These are phyloP conservation scores for Penicillium oxalicum DNA, from an alignment of 2,329 filamentous ascomycete genomes.

Conservation along the genomic window DNA sequence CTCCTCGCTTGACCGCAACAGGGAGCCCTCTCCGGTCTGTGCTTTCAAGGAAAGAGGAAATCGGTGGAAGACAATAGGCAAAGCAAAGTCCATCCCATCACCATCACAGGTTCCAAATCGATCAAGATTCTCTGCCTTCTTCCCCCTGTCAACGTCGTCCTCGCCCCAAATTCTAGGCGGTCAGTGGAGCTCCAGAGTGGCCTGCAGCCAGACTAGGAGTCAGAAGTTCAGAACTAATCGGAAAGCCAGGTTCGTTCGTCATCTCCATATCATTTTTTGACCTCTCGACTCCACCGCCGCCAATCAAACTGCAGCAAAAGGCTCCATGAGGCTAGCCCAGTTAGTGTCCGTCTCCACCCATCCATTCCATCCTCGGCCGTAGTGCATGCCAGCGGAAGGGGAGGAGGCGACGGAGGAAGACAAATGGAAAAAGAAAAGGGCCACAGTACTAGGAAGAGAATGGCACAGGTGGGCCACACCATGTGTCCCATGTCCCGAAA, in stretches of 20 bases:
- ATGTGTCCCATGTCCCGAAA: slow-evolving; percentile 19
- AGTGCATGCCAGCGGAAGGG: slow-evolving; percentile 15
- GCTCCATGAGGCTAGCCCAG: slow-evolving; percentile 1
- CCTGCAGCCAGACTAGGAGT: too few relatives aligned
- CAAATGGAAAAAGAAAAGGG: slow-evolving; percentile 4
- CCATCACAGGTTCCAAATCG: too few relatives aligned
- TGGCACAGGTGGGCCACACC: slow-evolving; percentile 10
- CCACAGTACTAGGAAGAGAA: neutral
- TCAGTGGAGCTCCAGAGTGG: too few relatives aligned
- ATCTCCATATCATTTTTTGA: neutral
- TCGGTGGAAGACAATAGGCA: too few relatives aligned
- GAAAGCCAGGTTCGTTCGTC: neutral
- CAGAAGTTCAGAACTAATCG: slow-evolving; percentile 2
- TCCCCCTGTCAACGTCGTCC: too few relatives aligned
- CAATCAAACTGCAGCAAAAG: neutral
- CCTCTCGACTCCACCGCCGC: neutral
- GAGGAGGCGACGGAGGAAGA: neutral
- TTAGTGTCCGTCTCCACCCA: slow-evolving; percentile 4
- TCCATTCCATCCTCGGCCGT: slow-evolving; percentile 19
- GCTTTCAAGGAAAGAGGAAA: too few relatives aligned
- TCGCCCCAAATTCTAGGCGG: too few relatives aligned
- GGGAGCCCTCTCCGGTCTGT: too few relatives aligned
- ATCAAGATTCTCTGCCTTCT: too few relatives aligned
- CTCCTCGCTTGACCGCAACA: too few relatives aligned
- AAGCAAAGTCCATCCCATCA: too few relatives aligned